Evolutionary conservation across 164 flowering plant genomes (phyloP), one percentile per base, ranked within the genome.

Genomic region (Vitis rotundifolia): DNA sequence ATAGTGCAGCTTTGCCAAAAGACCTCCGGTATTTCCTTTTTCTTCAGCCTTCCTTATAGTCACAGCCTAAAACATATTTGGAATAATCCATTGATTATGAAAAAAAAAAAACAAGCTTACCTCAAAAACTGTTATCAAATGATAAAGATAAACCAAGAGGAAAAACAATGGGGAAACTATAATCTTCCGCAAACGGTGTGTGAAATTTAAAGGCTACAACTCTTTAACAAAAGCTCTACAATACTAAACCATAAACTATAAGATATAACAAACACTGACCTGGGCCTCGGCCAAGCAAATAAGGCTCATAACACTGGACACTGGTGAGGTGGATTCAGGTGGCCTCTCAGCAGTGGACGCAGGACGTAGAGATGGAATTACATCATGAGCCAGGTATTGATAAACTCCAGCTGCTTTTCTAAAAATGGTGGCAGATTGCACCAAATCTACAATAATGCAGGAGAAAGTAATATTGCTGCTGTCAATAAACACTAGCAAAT

Each of bases 221-320:
- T 59, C 15, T 59, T 13, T 59, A 6, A 22, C 12, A 5, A 26
- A 19, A 19, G 5, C 56, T 2, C 11, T 15, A 28, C 8, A n/a
- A 44, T 10, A 11, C 7, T 37, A 37, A 22, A 37, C 44, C 28
- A 11, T 6, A 2, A 22, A 66, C 13, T 29, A 13, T 6, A 9
- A 16, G 29, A 28, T 51, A 47, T 7, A 15, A 37, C 13, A 13
- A 54, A 49, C 2, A 58, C 71, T 70, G 11, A 88, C 93, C 91
- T 91, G 93, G 15, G 93, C 89, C 67, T 91, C 91, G 56, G 96
- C 91, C 78, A 91, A 76, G 73, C 93, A 91, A 68, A 87, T 73
- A 29, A 87, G 76, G 73, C 83, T 85, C 89, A 86, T 83, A 16
- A 77, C 78, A 67, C 80, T 64, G 58, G 81, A 80, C 12, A 84